These are phyloP conservation scores for Macrophomina tecta DNA, from an alignment of 2,329 filamentous ascomycete species.

Conservation along the genomic window DNA sequence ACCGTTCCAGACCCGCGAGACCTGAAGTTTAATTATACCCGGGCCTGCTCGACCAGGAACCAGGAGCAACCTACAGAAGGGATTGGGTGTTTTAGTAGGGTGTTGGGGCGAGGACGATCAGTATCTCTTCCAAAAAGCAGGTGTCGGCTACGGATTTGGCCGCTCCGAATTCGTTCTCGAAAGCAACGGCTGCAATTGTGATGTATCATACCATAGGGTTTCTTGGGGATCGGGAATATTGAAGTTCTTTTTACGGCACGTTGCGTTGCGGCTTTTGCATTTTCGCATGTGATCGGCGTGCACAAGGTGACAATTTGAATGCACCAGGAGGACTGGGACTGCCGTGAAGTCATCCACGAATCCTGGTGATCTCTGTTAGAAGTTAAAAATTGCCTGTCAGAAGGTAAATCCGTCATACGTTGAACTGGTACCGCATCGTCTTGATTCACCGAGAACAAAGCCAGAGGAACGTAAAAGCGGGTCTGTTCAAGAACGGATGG, in stretches of 20 bases:
- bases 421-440: too few species aligned
- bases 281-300: too few species aligned
- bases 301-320: too few species aligned
- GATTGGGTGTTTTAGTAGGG: neutral
- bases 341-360: too few species aligned
- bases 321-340: too few species aligned
- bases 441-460: too few species aligned
- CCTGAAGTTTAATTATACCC: neutral
- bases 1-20: neutral
- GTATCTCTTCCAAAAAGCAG: neutral
- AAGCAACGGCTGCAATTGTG: conserved; percentile 11
- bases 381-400: too few species aligned
- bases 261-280: too few species aligned
- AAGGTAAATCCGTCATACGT: too few species aligned
- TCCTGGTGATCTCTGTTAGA: too few species aligned
- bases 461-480: too few species aligned
- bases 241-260: conserved; percentile 15
- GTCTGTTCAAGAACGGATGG: too few species aligned
- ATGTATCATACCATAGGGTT: conserved; percentile 24
- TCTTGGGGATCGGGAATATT: conserved; percentile 13
- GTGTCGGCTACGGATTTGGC: neutral
- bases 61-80: neutral
- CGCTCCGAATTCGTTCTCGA: neutral
- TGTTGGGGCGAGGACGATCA: neutral
- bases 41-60: neutral